Base-by-base conservation (phyloP, 768 basidiomycete genomes). In the Phaffia australis region DNA sequence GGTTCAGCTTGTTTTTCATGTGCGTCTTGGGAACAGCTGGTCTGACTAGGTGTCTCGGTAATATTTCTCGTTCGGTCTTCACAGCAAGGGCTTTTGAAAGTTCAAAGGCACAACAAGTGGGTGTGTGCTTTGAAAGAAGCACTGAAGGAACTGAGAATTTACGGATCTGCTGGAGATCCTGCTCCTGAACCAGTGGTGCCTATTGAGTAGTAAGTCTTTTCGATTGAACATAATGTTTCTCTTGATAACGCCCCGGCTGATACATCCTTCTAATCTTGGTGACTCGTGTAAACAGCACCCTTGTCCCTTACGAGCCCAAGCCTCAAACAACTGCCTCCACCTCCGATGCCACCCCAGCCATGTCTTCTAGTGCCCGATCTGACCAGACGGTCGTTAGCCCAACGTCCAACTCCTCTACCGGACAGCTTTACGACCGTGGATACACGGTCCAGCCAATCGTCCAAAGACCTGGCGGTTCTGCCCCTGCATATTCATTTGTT, bases 91-190 rank as follows among this genome's bases (percentile, higher is more conserved):
- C 49, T 54, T 57, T 58, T 76, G 51, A 74, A 75, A 84, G 85
- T 85, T 1, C 84, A 85, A 76, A 82, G 89, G 63, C 82, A 88
- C 47, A 92, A 92, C 79, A 93, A 89, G 77, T 93, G 89, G 89
- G 82, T 92, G 52, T 92, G 89, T 75, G 86, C 87, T 19, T 80
- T 95, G 63, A 93, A 92, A 76, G 74, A 81, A 55, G 81, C 83
- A 57, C 78, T 89, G 68, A 65, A 70, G 30, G 86, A 89, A 68
- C 76, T 84, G 59, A 80, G 83, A 70, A 85, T 95, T 67, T 89
- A 69, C 65, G 80, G 80, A 6, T 80, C 80, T 4, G 76, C 60
- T 25, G 79, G 77, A 27, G 77, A 75, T 52, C 77, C 77, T 1
- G 60, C 72, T 9, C 75, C 75, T 18, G 67, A 72, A 18, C 69